Percentiles rank a stretch among this genome's conserved stretches.
These are phyloP conservation scores for Phytophthora tentaculata DNA, from an alignment of 352 stramenopile genomes.

Conservation along the genomic window DNA sequence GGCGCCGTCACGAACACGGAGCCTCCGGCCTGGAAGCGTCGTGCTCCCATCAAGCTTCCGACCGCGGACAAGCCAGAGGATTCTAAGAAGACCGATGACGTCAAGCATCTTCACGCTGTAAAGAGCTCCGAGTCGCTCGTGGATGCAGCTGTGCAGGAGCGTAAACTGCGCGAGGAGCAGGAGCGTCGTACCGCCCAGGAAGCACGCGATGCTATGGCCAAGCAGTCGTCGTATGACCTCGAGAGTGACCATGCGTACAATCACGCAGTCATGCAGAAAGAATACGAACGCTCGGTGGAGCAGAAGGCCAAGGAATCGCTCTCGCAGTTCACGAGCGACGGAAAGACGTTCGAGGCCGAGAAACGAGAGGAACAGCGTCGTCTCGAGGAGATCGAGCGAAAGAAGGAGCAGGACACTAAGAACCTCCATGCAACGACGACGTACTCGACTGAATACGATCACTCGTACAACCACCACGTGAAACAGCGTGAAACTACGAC, in stretches of 20 bases:
- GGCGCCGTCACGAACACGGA: slow-evolving; percentile 32
- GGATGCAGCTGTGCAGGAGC: slow-evolving; percentile 53
- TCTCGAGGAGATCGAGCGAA: slow-evolving; percentile 30
- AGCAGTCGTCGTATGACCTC: slow-evolving; percentile 42
- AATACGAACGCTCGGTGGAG: slow-evolving; percentile 32
- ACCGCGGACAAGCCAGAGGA: slow-evolving; percentile 48
- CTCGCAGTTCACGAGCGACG: slow-evolving; percentile 40
- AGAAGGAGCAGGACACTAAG: slow-evolving; percentile 40
- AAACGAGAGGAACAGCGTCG: slow-evolving; percentile 49
- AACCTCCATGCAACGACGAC: slow-evolving; percentile 47
- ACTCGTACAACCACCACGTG: slow-evolving; percentile 54
- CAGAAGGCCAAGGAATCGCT: slow-evolving; percentile 41
- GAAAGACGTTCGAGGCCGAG: slow-evolving; percentile 49
- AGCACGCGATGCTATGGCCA: slow-evolving; percentile 41
- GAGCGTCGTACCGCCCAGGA: slow-evolving; percentile 49
- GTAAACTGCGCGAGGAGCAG: slow-evolving; percentile 45
- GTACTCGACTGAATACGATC: slow-evolving; percentile 53
- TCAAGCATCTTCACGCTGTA: too few relatives aligned
- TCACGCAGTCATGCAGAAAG: slow-evolving; percentile 44
- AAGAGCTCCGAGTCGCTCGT: slow-evolving; percentile 60
- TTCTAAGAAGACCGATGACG: slow-evolving; percentile 18
- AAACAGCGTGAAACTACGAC: slow-evolving; percentile 57
- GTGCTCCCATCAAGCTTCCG: slow-evolving; percentile 8
- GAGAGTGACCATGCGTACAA: slow-evolving; percentile 52
- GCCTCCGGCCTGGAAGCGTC: slow-evolving; percentile 27